Conservation (phyloP, 192 early-diverging fungal species). For the Linnemannia exigua region DNA sequence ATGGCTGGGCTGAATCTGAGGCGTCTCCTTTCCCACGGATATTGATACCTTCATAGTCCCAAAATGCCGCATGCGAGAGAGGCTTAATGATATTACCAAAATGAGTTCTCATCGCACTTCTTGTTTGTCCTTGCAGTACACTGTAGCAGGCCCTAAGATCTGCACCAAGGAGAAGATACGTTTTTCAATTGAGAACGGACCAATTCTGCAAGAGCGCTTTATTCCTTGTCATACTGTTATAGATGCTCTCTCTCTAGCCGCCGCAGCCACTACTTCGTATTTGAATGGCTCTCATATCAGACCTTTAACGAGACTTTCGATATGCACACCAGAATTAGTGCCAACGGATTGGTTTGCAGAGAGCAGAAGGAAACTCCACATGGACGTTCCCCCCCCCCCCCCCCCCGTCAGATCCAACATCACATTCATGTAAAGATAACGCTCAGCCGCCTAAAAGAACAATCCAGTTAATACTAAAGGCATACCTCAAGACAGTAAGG, state of each 20-base stretch:
- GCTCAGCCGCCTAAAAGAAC: constrained; percentile 32
- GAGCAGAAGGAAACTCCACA: constrained; percentile 27
- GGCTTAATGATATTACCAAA: constrained; percentile 36
- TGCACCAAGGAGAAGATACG: constrained; percentile 34
- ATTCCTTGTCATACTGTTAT: constrained; percentile 14
- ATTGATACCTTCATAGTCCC: constrained; percentile 29
- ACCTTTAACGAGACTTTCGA: constrained; percentile 30
- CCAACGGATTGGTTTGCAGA: constrained; percentile 30
- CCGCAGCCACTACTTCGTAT: constrained; percentile 29
- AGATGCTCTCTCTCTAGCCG: constrained; percentile 37
- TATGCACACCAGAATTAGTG: constrained; percentile 32
- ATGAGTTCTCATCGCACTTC: constrained; percentile 34
- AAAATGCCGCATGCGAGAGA: constrained; percentile 30
- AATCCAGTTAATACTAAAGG: constrained; percentile 17
- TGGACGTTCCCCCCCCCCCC: constrained; percentile 17
- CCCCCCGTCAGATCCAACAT: constrained; percentile 17
- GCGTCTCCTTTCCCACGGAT: constrained; percentile 34
- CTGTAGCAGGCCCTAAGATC: constrained; percentile 38
- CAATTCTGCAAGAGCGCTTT: constrained; percentile 33
- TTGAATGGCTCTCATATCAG: constrained; percentile 32
- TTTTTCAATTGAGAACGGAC: constrained; percentile 35
- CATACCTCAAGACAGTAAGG: constrained; percentile 6
- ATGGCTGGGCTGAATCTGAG: constrained; percentile 28
- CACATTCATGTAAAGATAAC: constrained; percentile 32
- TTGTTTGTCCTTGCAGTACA: constrained; percentile 26